These are phyloP conservation scores for Erythrophleum fordii DNA, from an alignment of 306 rosid genomes.

Conservation along the genomic window DNA sequence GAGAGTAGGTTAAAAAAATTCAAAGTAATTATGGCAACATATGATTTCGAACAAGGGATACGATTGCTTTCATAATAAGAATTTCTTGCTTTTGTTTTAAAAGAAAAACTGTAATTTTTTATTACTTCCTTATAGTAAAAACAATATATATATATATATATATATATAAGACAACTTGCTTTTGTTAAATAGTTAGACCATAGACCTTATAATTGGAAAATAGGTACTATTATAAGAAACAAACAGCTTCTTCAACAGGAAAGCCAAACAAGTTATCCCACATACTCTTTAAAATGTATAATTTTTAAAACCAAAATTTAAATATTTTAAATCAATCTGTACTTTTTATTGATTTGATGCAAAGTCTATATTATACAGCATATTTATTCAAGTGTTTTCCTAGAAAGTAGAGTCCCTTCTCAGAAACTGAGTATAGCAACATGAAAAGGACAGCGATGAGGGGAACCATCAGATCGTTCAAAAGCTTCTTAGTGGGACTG, in stretches of 20 bases:
- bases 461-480: slow-evolving; percentile 44
- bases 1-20: neutral
- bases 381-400: neutral
- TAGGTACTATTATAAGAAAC: neutral
- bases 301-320: neutral
- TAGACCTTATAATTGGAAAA: neutral
- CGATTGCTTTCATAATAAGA: neutral
- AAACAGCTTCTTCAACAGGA: neutral
- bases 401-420: slow-evolving; percentile 30
- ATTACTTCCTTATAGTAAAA: no score
- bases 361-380: neutral
- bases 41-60: neutral
- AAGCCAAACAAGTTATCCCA: neutral
- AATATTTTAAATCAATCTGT: neutral
- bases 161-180: no score
- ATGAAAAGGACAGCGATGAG: slow-evolving; percentile 45
- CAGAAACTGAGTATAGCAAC: slow-evolving; percentile 41
- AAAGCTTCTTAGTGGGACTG: slow-evolving; percentile 13
- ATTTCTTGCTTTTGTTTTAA: no score
- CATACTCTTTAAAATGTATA: neutral
- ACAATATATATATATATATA: no score
- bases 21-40: neutral
- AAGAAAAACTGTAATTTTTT: no score
- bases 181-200: no score
- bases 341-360: neutral